phyloP scores from a whole-genome alignment of 805 yeast species.

The Metschnikowia shivogae region DNA sequence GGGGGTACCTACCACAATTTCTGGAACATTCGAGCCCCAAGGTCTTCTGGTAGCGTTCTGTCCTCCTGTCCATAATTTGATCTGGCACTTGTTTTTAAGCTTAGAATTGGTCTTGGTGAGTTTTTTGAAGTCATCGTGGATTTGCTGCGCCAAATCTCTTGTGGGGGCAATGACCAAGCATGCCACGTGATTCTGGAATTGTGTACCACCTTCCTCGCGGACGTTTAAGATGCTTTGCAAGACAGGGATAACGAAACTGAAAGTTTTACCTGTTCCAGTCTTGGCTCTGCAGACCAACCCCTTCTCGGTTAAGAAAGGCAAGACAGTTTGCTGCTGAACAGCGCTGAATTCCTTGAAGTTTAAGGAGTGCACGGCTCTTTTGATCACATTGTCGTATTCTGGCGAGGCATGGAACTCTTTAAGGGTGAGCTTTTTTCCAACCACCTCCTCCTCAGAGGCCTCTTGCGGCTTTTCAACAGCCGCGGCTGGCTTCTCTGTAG shows the following conservation, averaged over 20 bases:
- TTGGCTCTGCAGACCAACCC: conserved; percentile 86
- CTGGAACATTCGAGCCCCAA: conserved; percentile 38
- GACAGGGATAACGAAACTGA: conserved; percentile 81
- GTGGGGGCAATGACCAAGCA: conserved; percentile 82
- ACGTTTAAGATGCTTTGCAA: conserved; percentile 49
- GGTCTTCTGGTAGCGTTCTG: conserved; percentile 32
- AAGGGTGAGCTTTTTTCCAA: conserved; percentile 7
- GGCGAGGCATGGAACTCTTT: conserved; percentile 11
- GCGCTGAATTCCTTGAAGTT: conserved; percentile 57
- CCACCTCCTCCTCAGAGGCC: too few relatives aligned
- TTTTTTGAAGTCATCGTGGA: conserved; percentile 58
- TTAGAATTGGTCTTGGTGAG: conserved; percentile 26
- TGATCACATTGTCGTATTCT: conserved; percentile 9
- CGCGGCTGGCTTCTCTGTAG: neutral
- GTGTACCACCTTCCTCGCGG: conserved; percentile 18
- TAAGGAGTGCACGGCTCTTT: conserved; percentile 13
- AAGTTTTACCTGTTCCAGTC: conserved; percentile 94
- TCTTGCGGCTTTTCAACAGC: too few relatives aligned
- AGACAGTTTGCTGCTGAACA: conserved; percentile 62
- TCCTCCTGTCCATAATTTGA: conserved; percentile 63
- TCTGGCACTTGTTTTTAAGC: conserved; percentile 15
- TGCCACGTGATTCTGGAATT: conserved; percentile 28
- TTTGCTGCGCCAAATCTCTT: conserved; percentile 85
- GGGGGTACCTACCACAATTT: conserved; percentile 82
- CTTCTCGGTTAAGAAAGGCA: conserved; percentile 50